Percentiles rank a stretch among this genome's conserved stretches.
These are phyloP conservation scores for Xylaria sp. DNA, from an alignment of 2,329 filamentous ascomycete genomes.

Conservation along the genomic window DNA sequence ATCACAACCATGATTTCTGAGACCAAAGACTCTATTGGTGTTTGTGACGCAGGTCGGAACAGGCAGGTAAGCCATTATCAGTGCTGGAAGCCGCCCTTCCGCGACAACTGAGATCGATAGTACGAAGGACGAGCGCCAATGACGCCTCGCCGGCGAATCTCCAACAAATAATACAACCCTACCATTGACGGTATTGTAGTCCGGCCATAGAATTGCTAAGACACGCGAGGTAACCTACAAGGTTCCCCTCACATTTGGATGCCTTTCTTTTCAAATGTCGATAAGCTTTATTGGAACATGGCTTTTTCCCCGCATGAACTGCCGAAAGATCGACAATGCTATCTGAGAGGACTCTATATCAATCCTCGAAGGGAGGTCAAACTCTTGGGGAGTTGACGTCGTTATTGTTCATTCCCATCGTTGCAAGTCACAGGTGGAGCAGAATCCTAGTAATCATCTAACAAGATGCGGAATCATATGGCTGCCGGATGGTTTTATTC, in stretches of 20 bases:
- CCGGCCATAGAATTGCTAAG: background rate
- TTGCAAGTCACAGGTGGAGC: background rate
- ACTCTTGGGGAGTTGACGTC: background rate
- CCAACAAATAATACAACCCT: constrained; percentile 25
- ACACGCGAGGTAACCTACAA: background rate
- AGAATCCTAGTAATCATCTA: background rate
- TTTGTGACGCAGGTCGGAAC: background rate
- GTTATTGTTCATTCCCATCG: background rate
- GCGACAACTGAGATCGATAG: background rate
- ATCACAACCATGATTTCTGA: background rate
- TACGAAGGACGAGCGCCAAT: background rate
- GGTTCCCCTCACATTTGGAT: constrained; percentile 19
- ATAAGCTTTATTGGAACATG: constrained; percentile 12
- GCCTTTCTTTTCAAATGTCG: background rate
- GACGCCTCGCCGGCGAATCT: background rate
- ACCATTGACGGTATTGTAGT: constrained; percentile 2
- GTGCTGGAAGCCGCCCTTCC: background rate
- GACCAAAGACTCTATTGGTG: background rate
- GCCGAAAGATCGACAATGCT: constrained; percentile 10
- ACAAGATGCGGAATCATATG: constrained; percentile 41
- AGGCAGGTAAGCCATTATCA: background rate
- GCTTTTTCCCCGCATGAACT: constrained; percentile 11
- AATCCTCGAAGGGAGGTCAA: background rate
- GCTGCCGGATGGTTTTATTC: constrained; percentile 46
- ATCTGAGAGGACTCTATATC: background rate